Base-by-base conservation (phyloP, 2,329 filamentous ascomycete genomes). In the Diaporthe sp. region DNA sequence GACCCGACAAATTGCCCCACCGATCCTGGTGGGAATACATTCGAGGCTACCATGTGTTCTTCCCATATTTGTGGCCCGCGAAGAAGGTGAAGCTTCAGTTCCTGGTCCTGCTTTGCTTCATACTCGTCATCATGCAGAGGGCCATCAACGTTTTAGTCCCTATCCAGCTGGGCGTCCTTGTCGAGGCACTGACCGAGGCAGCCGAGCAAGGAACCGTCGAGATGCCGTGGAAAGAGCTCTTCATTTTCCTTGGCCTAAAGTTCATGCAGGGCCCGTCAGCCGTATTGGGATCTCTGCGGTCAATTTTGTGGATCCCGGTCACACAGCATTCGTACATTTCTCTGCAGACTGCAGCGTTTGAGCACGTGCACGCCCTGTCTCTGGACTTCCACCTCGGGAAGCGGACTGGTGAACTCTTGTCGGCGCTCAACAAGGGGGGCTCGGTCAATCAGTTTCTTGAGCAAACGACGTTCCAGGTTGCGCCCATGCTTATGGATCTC, bases 11-110 rank as follows among this genome's bases (percentile, higher is more conserved):
- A 78, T 90, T 95, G 12, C 96, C 95, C 3, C 94, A 94, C 79
- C 95, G 94, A 79, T 97, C 93, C 71, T 99, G 97, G 97, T 98
- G 94, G 92, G 96, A 98, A 82, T 99, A 99, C 83, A 87, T 98
- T 76, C 92, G 93, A 78, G 95, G 96, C 61, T 99, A 98, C 84
- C 94, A 93, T 17, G 88, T 98, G 71, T 98, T 99, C 85, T 97
- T 98, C 83, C 96, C 96, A 0, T 99, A 98, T 82, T 91, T 98
- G 75, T 99, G 97, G 97, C 97, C 97, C 0, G 94, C 92, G 80
- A 96, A 96, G 81, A 92, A 95, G 51, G 58, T 82, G 7, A 90
- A 88, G 78, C 88, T 99, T 73, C 93, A 98, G 85, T 78, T 95
- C 34, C 90, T 96, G 73, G 95, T 98, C 28, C 83, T 97, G 28